Evolutionary conservation across 2,329 filamentous ascomycete species (phyloP).

Genomic region (Aspergillus oerlinghausenensis): DNA sequence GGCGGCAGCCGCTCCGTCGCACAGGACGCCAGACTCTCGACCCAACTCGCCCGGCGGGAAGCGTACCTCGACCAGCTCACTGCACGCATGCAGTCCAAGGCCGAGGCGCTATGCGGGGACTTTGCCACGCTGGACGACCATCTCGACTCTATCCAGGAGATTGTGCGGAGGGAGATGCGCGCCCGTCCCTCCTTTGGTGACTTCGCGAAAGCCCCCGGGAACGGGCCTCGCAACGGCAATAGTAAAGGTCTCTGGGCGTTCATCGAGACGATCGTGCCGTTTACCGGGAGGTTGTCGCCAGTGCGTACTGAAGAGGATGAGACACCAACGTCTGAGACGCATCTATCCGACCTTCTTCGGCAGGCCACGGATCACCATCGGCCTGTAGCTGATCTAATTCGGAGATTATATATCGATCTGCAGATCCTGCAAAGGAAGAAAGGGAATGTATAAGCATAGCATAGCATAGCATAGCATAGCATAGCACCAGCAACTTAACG

Average conservation of each 20-base stretch:
- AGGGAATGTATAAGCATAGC: background rate
- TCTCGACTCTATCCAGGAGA: conserved; percentile 30
- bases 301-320: background rate
- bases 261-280: conserved; percentile 5
- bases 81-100: conserved; percentile 29
- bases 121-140: conserved; percentile 32
- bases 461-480: background rate
- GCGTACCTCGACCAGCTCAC: conserved; percentile 31
- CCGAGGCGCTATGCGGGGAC: conserved; percentile 25
- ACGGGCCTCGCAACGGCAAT: background rate
- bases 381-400: conserved; percentile 23
- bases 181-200: background rate
- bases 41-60: conserved; percentile 27
- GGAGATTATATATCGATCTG: conserved; percentile 22
- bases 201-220: background rate
- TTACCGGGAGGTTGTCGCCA: background rate
- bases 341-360: conserved; percentile 17
- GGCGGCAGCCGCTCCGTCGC: conserved; percentile 11
- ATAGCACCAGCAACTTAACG: background rate
- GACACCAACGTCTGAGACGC: background rate
- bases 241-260: conserved; percentile 1
- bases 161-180: conserved; percentile 21
- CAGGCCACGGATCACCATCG: conserved; percentile 25
- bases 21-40: conserved; percentile 25
- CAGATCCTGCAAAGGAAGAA: conserved; percentile 16